Conservation (phyloP, 225 moss, liverwort and hornwort species). For the Pseudoscleropodium purum region DNA sequence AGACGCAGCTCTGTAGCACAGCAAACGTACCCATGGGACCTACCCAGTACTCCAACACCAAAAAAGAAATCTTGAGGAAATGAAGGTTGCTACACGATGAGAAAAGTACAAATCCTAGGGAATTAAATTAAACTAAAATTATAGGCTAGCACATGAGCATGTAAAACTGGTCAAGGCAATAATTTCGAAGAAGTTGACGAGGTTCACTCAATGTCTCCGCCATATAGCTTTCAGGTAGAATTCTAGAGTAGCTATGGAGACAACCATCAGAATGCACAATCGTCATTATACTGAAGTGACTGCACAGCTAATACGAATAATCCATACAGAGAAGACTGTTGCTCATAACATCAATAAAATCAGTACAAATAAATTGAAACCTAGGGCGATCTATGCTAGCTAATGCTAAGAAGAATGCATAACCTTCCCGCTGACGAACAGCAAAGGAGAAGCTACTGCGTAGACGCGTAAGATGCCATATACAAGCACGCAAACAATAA, state of each 20-base stretch:
- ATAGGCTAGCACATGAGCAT: too few relatives aligned
- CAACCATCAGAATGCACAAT: background rate
- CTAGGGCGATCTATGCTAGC: background rate
- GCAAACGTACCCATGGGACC: background rate
- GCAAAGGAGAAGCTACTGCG: slow-evolving; percentile 38
- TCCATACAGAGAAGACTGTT: background rate
- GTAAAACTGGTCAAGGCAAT: too few relatives aligned
- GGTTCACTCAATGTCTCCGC: too few relatives aligned
- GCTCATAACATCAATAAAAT: background rate
- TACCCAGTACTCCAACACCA: background rate
- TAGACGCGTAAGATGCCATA: slow-evolving; percentile 37
- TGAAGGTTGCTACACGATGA: background rate
- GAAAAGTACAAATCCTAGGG: background rate
- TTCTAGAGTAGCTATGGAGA: background rate
- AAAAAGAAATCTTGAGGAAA: background rate
- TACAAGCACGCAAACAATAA: background rate
- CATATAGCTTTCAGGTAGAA: background rate
- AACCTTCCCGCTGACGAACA: slow-evolving; percentile 48
- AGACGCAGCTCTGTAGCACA: background rate
- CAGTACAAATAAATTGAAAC: background rate
- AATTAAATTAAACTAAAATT: background rate
- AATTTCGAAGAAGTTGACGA: too few relatives aligned
- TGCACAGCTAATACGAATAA: background rate
- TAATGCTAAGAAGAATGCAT: background rate
- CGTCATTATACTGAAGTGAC: background rate